Conservation (phyloP, 495 filamentous ascomycete species). For the Staphylotrichum longicolle region DNA sequence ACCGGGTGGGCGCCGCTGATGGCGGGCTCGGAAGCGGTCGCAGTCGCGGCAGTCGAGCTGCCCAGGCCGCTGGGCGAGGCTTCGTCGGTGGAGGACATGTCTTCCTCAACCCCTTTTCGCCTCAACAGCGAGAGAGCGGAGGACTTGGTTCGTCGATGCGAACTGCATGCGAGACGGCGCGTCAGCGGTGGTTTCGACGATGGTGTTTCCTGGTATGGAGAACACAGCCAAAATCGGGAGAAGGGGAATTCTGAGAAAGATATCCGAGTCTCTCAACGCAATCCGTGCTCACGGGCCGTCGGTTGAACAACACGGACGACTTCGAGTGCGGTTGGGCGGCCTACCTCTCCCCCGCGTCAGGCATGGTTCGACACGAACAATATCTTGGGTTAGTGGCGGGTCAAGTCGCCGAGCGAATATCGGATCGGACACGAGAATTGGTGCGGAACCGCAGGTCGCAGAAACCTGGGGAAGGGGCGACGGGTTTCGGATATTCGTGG, state of each 20-base stretch:
- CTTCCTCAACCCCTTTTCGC: slow-evolving; percentile 47
- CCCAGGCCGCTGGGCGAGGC: slow-evolving; percentile 26
- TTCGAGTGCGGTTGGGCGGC: slow-evolving; percentile 7
- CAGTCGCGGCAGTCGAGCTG: slow-evolving; percentile 32
- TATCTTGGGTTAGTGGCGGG: not conserved
- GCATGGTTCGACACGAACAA: slow-evolving; percentile 33
- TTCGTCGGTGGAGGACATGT: slow-evolving; percentile 43
- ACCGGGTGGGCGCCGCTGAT: slow-evolving; percentile 30
- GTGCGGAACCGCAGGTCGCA: not conserved
- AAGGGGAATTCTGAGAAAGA: not conserved
- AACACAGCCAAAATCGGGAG: not conserved
- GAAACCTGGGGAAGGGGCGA: not conserved
- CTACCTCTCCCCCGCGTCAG: slow-evolving; percentile 46
- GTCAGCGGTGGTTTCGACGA: slow-evolving; percentile 14
- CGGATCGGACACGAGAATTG: not conserved
- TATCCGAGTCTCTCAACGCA: not conserved
- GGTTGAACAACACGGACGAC: too few relatives aligned
- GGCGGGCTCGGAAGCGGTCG: slow-evolving; percentile 37
- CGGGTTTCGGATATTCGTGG: not conserved
- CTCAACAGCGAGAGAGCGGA: slow-evolving; percentile 50
- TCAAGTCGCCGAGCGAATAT: slow-evolving; percentile 1
- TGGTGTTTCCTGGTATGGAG: too few relatives aligned
- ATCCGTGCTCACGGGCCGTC: too few relatives aligned
- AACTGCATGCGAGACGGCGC: slow-evolving; percentile 26
- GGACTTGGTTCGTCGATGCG: slow-evolving; percentile 55